A percentile compares a stretch with the other conserved stretches of the same genome.
Evolutionary conservation across 2,329 filamentous ascomycete species (phyloP).

Genomic region (Diaporthe vaccinii): DNA sequence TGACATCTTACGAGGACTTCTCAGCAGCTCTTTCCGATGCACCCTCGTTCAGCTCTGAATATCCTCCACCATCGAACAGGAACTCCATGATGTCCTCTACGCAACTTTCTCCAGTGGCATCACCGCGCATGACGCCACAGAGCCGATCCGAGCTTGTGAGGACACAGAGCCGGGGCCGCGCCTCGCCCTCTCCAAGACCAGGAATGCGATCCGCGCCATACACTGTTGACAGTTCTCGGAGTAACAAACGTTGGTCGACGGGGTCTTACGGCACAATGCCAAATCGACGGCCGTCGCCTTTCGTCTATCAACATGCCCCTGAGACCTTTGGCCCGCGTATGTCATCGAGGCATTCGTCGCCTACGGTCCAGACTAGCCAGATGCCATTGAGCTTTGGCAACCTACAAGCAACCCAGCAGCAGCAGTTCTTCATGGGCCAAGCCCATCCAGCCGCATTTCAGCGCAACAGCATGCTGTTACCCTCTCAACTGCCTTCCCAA

Average conservation of each 20-base stretch:
- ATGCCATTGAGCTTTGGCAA: constrained; percentile 68
- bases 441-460: constrained; percentile 59
- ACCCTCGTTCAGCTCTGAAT: constrained; percentile 76
- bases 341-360: constrained; percentile 66
- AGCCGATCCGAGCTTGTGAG: constrained; percentile 72
- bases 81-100: constrained; percentile 80
- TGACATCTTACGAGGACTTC: constrained; percentile 79
- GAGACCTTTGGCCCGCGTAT: constrained; percentile 72
- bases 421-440: constrained; percentile 68
- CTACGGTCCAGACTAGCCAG: constrained; percentile 60
- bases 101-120: constrained; percentile 79
- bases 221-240: constrained; percentile 73
- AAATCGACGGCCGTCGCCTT: constrained; percentile 69
- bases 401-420: constrained; percentile 67
- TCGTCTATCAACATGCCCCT: constrained; percentile 72
- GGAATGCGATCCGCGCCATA: constrained; percentile 79
- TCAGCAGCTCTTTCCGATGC: constrained; percentile 76
- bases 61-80: constrained; percentile 75
- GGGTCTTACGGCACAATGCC: constrained; percentile 75
- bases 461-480: constrained; percentile 72
- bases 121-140: constrained; percentile 75
- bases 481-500: constrained; percentile 66
- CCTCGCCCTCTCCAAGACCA: constrained; percentile 79
- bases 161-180: constrained; percentile 76
- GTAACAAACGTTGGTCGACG: constrained; percentile 82